Evolutionary conservation across 2,329 filamentous ascomycete genomes (phyloP), one percentile per base, ranked within the genome.

Genomic region (Ascochyta koolunga): DNA sequence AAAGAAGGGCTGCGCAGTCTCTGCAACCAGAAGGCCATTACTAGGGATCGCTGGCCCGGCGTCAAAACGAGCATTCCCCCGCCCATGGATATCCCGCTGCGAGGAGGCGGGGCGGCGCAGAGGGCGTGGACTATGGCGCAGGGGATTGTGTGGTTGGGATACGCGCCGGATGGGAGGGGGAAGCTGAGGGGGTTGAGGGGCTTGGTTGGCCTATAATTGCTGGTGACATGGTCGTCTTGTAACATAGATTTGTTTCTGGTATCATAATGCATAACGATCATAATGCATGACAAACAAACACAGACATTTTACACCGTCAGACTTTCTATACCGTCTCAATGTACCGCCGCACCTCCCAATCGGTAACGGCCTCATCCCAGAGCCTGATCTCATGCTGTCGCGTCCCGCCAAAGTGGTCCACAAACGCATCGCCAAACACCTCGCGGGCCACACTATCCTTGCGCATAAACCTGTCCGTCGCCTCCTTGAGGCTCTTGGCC

Each of bases 351-450:
- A 86, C 89, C 75, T 82, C 93, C 92, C 93, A 98, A 75, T 98
- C 95, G 18, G 95, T 98, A 5, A 98, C 93, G 2, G 93, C 93
- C 74, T 98, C 93, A 67, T 98, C 93, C 89, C 90, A 99, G 18
- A 96, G 77, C 57, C 90, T 81, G 54, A 95, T 83, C 77, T 99
- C 95, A 76, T 99, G 93, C 74, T 96, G 89, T 60, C 95, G 84
- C 16, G 93, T 96, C 15, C 95, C 95, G 11, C 88, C 91, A 78
- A 88, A 99, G 75, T 98, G 95, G 15, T 98, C 93, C 3, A 99
- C 95, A 77, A 99, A 99, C 8, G 89, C 90, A 73, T 98, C 89
- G 0, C 95, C 95, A 75, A 99, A 90, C 0, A 96, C 90, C 72
- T 98, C 90, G 52, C 95, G 83, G n/a, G 95, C 95, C 15, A 98